phyloP scores from a whole-genome alignment of 179 eudicot species.

The Beta lomatogona region DNA sequence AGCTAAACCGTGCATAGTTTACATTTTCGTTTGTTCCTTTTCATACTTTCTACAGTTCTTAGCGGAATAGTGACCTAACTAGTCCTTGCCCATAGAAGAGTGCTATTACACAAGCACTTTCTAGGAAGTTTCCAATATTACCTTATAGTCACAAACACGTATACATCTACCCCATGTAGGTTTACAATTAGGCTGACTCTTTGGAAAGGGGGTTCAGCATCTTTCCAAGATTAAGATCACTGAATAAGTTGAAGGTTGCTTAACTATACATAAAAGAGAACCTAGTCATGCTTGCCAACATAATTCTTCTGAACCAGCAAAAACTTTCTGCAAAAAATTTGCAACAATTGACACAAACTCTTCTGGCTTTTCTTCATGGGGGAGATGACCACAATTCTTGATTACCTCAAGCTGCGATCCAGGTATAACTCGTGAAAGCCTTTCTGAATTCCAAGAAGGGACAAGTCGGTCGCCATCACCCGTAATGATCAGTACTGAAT shows the following conservation, averaged over 20 bases:
- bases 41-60: not conserved
- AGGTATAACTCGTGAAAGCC: slow-evolving; percentile 73
- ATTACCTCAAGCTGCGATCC: slow-evolving; percentile 71
- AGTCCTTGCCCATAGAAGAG: not conserved
- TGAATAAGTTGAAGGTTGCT: not conserved
- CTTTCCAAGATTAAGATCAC: slow-evolving; percentile 7
- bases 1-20: not conserved
- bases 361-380: slow-evolving; percentile 83
- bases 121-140: not conserved
- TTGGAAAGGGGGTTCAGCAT: slow-evolving; percentile 1
- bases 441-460: slow-evolving; percentile 80
- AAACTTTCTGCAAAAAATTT: slow-evolving; percentile 49
- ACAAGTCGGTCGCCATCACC: slow-evolving; percentile 85
- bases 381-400: slow-evolving; percentile 87
- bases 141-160: not conserved
- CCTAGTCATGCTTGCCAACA: slow-evolving; percentile 40
- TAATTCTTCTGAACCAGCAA: slow-evolving; percentile 49
- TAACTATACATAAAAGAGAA: not conserved
- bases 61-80: not conserved
- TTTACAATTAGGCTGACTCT: not conserved
- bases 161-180: not conserved
- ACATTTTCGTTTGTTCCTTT: not conserved
- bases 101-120: not conserved
- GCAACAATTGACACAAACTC: slow-evolving; percentile 68
- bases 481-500: slow-evolving; percentile 73